Conservation (phyloP, 106 monocot genomes). For the Cymbidium sinense region DNA sequence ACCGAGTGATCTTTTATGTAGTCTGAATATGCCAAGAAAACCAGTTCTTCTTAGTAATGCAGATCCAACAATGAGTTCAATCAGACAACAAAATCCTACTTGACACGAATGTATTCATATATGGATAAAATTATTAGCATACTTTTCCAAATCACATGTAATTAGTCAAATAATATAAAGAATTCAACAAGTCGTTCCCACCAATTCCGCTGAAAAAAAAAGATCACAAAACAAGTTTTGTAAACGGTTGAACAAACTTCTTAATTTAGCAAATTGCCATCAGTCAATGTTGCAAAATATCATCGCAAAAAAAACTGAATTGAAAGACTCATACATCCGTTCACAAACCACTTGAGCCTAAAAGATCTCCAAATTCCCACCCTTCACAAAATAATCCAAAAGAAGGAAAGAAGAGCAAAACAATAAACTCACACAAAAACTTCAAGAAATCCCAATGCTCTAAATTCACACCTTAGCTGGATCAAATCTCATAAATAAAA, state of each 20-base stretch:
- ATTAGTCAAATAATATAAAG: not conserved
- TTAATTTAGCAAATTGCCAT: slow-evolving; percentile 5
- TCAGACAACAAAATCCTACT: not conserved
- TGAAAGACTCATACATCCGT: not conserved
- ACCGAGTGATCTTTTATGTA: not conserved
- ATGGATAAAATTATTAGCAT: not conserved
- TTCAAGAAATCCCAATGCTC: not conserved
- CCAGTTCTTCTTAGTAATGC: slow-evolving; percentile 16
- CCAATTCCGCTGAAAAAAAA: not conserved
- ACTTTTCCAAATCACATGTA: not conserved
- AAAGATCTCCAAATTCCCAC: not conserved
- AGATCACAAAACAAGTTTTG: not conserved
- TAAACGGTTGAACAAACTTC: not conserved
- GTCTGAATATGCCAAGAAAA: not conserved
- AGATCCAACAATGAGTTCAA: slow-evolving; percentile 9
- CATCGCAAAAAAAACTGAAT: not conserved
- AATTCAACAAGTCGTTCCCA: not conserved
- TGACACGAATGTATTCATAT: not conserved
- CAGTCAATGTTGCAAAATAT: slow-evolving; percentile 9
- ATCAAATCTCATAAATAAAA: not conserved
- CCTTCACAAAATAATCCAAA: not conserved
- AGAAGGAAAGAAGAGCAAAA: not conserved
- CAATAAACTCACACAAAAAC: not conserved
- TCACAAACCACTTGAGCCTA: not conserved
- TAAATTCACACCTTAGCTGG: slow-evolving; percentile 1